phyloP scores from a whole-genome alignment of 805 yeast species.

The Candida berthetii region DNA sequence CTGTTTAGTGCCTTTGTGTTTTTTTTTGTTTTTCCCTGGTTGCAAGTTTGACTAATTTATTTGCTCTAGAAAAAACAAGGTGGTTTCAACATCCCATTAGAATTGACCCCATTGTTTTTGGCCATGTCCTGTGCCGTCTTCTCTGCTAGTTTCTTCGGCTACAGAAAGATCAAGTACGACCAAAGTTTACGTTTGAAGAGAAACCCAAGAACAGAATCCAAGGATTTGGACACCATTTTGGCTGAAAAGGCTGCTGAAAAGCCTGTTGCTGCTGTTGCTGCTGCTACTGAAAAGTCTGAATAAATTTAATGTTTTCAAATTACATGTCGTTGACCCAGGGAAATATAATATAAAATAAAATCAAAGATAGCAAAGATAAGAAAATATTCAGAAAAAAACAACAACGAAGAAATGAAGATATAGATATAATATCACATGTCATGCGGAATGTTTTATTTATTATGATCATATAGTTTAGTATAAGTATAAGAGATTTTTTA shows the following conservation, averaged over 20 bases:
- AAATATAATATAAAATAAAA: no score
- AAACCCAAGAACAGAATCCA: slow-evolving; percentile 34
- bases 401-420: neutral
- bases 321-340: no score
- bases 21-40: neutral
- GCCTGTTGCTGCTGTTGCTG: slow-evolving; percentile 3
- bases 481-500: neutral
- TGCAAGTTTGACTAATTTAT: slow-evolving; percentile 1
- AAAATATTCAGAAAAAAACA: neutral
- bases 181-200: slow-evolving; percentile 42
- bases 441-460: neutral
- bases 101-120: slow-evolving; percentile 50
- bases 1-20: no score
- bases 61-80: slow-evolving; percentile 28
- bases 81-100: slow-evolving; percentile 40
- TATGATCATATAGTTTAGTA: neutral
- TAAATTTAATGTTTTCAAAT: neutral
- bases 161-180: slow-evolving; percentile 45
- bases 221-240: slow-evolving; percentile 21
- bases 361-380: neutral
- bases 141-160: slow-evolving; percentile 44
- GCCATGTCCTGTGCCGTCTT: slow-evolving; percentile 49
- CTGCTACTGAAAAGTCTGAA: neutral
- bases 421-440: neutral
- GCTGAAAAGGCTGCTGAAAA: slow-evolving; percentile 1